Conservation (phyloP, 1,139 yeast genomes). For the Suhomyces choctaworum region DNA sequence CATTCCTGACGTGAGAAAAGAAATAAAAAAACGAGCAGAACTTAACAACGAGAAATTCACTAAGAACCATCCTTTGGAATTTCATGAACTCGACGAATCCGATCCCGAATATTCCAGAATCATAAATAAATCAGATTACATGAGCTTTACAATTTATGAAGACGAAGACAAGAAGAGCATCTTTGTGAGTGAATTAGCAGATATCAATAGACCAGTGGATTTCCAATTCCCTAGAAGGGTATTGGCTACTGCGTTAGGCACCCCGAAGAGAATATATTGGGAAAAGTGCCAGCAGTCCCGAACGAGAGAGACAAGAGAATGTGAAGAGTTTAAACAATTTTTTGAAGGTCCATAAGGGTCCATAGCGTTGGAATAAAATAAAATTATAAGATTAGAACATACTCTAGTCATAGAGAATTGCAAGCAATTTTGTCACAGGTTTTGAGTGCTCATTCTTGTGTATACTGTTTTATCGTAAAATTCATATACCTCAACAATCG, state of each 20-base stretch:
- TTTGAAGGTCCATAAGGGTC: slow-evolving; percentile 24
- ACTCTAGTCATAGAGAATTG: too few species aligned
- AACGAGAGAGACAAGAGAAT: slow-evolving; percentile 60
- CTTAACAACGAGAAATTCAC: slow-evolving; percentile 52
- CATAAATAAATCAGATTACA: slow-evolving; percentile 39
- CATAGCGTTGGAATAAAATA: too few species aligned
- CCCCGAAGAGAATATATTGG: slow-evolving; percentile 70
- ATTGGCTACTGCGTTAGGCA: slow-evolving; percentile 56
- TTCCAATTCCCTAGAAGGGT: slow-evolving; percentile 80
- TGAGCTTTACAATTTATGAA: slow-evolving; percentile 37
- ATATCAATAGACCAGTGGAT: slow-evolving; percentile 45
- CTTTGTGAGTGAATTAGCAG: slow-evolving; percentile 28
- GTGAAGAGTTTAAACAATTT: slow-evolving; percentile 54
- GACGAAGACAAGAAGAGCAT: slow-evolving; percentile 17
- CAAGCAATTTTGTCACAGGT: too few species aligned
- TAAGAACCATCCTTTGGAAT: slow-evolving; percentile 44
- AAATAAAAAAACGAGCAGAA: slow-evolving; percentile 40
- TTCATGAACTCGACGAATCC: slow-evolving; percentile 32
- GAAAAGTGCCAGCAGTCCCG: slow-evolving; percentile 65
- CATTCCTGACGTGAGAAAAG: slow-evolving; percentile 35
- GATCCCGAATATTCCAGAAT: slow-evolving; percentile 23
- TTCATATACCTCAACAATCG: too few species aligned
- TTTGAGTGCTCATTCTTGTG: too few species aligned
- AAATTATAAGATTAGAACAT: too few species aligned
- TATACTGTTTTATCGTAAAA: too few species aligned